These are phyloP conservation scores for Arthrobotrys entomopaga DNA, from an alignment of 2,329 filamentous ascomycete genomes.

Conservation along the genomic window DNA sequence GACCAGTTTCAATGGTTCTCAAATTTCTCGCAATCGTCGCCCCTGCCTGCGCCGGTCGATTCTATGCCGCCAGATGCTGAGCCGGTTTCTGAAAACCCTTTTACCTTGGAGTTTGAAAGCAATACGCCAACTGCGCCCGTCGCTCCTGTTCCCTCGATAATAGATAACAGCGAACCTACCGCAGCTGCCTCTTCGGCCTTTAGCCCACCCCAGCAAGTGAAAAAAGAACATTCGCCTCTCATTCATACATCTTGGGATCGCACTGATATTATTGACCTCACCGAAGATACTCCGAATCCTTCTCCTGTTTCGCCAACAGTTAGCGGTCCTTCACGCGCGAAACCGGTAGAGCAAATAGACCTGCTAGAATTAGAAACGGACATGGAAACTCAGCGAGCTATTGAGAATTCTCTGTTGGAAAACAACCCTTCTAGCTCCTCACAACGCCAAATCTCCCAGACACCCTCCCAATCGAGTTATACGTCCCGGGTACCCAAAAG, in stretches of 20 bases:
- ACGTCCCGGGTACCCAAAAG: not conserved
- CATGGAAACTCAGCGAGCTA: slow-evolving; percentile 10
- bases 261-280: slow-evolving; percentile 54
- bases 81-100: too few species aligned
- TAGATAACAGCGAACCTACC: not conserved
- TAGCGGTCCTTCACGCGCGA: not conserved
- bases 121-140: not conserved
- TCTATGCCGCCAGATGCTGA: not conserved
- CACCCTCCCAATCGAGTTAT: too few species aligned
- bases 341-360: not conserved
- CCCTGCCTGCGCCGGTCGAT: not conserved
- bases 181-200: too few species aligned
- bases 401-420: slow-evolving; percentile 24
- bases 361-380: slow-evolving; percentile 1
- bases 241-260: too few species aligned
- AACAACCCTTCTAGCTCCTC: slow-evolving; percentile 3
- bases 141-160: not conserved
- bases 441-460: not conserved
- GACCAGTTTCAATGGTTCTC: slow-evolving; percentile 35
- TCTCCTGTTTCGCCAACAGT: not conserved
- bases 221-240: too few species aligned
- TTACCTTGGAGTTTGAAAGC: not conserved
- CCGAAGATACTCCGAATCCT: slow-evolving; percentile 37
- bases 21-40: slow-evolving; percentile 3
- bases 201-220: too few species aligned